These are phyloP conservation scores for Hyaloperonospora arabidopsidis DNA, from an alignment of 352 stramenopile species.

Conservation along the genomic window DNA sequence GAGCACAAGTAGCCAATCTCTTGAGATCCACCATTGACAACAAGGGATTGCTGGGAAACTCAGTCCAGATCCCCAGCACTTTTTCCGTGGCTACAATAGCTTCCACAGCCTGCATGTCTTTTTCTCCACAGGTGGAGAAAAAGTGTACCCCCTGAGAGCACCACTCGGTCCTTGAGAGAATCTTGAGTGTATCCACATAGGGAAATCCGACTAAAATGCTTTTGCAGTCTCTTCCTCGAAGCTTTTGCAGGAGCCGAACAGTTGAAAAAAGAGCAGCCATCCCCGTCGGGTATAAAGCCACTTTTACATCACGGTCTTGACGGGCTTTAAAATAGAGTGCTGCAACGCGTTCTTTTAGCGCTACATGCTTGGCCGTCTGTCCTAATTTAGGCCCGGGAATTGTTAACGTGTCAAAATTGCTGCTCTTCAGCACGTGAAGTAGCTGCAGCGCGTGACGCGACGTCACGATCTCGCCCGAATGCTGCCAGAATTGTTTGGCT, in stretches of 20 bases:
- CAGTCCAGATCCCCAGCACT: slow-evolving; percentile 86
- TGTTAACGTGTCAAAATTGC: neutral
- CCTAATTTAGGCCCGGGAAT: neutral
- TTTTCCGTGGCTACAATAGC: slow-evolving; percentile 58
- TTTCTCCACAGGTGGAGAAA: slow-evolving; percentile 73
- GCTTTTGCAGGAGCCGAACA: slow-evolving; percentile 57
- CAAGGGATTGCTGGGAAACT: slow-evolving; percentile 91
- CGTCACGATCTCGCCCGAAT: slow-evolving; percentile 88
- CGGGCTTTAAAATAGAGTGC: slow-evolving; percentile 36
- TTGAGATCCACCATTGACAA: slow-evolving; percentile 80
- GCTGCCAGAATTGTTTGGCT: slow-evolving; percentile 89
- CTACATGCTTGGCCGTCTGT: slow-evolving; percentile 22
- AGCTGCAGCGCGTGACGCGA: slow-evolving; percentile 74
- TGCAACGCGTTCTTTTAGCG: slow-evolving; percentile 44
- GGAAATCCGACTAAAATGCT: slow-evolving; percentile 89
- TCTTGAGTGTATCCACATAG: slow-evolving; percentile 92
- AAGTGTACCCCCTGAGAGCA: slow-evolving; percentile 83
- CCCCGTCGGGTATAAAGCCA: slow-evolving; percentile 82
- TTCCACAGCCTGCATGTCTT: slow-evolving; percentile 53
- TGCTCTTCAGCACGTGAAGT: slow-evolving; percentile 39
- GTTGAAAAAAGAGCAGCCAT: slow-evolving; percentile 86
- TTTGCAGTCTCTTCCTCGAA: slow-evolving; percentile 35
- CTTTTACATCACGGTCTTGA: slow-evolving; percentile 9
- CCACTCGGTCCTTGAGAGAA: slow-evolving; percentile 83
- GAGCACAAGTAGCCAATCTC: slow-evolving; percentile 68